Evolutionary conservation across 2,329 filamentous ascomycete species (phyloP), one percentile per base, ranked within the genome.

Genomic region (Aspergillus sp.): DNA sequence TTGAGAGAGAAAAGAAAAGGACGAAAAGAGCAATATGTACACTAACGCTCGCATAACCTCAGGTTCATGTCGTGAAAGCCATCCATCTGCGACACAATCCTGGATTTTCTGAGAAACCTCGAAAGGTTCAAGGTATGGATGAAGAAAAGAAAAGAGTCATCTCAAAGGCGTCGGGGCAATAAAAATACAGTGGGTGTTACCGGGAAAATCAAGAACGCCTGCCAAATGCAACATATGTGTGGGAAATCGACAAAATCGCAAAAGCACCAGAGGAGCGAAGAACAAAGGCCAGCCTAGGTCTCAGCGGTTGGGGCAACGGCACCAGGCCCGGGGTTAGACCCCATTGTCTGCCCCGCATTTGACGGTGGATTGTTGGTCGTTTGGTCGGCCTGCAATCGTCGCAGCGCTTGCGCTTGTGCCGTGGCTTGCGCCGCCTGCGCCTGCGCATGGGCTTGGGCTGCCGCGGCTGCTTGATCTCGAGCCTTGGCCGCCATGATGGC

Each of bases 401-500:
- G 62, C 36, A 65, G 65, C 19, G 62, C 60, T 57, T 69, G 68
- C 22, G 65, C 67, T 52, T 71, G 71, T n/a, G 65, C 62, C 62
- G 68, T 69, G 44, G 71, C 71, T 53, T 76, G 70, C 24, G 65
- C 65, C 64, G 69, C 69, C 59, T 73, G 71, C 53, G 69, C 70
- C 58, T 74, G 72, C 51, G 70, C 71, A 59, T 73, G 70, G 46
- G 71, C 66, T 62, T 72, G 71, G 50, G 74, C 74, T 57, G 75
- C 74, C 48, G 66, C 68, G 36, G 66, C 69, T 52, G 69, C 72
- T 59, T 69, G 71, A 53, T 74, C 73, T 50, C 72, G 71, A 57
- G 69, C 71, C 58, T 74, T 72, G 35, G 68, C 71, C 50, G 70
- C 69, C 53, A 79, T 79, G 68, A 73, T 80, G 65, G 69, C 76